Evolutionary conservation across 2,329 filamentous ascomycete genomes (phyloP), one percentile per base, ranked within the genome.

Genomic region (Cladophialophora yegresii): DNA sequence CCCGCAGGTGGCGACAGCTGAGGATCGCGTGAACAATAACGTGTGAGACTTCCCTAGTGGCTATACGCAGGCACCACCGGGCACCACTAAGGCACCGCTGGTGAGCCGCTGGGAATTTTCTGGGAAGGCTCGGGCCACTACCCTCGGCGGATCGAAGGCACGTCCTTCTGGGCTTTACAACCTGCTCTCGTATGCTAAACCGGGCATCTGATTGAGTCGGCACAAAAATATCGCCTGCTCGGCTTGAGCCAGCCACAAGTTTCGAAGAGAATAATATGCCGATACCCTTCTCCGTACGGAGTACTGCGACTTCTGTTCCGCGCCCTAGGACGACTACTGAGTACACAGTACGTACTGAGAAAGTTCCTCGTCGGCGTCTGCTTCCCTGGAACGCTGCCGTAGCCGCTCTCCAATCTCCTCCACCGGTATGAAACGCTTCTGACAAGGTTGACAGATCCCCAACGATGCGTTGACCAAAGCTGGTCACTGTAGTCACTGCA

Each of bases 361-460:
- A 26, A 26, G 13, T 43, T 20, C 36, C 7, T 43, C 36, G 13
- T 6, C 36, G 13, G 26, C 23, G 7, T 9, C 1, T 32, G 28
- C 28, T 13, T 33, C 28, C 33, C n/a, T 28, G 51, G 51, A 33
- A 30, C 13, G 10, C 26, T 20, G 51, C 51, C 51, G 51, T 28
- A 54, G 28, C 51, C 51, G 51, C 51, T 33, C 13, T 33, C 7
- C 16, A 33, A 10, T 28, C 22, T 51, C 23, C 36, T 40, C 36
- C 57, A 59, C 22, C 57, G 53, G 50, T n/a, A 26, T 59, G 57
- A 59, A 59, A 59, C 57, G 30, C 47, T 53, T 59, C 28, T 32
- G 40, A 16, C 20, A 6, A 40, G 26, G 4, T 45, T 51, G 28
- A 10, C 57, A 47, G 57, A 22, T 30, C 13, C 50, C 22, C 30